Evolutionary conservation across 139 green algal species (phyloP).

Genomic region (Micromonas pusilla): DNA sequence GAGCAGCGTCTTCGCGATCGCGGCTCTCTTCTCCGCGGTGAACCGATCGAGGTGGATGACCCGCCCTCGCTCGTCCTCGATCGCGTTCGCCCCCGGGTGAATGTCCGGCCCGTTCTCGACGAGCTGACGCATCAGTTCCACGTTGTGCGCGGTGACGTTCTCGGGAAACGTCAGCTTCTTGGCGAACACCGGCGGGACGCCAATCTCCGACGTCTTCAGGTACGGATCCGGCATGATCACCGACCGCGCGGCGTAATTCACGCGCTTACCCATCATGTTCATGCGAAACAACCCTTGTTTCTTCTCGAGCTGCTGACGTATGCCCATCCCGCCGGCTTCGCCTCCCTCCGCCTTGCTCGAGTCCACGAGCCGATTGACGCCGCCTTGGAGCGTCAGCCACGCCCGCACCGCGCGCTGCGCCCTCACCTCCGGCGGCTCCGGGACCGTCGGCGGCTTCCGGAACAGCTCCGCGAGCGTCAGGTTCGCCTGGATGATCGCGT

Average conservation of each 20-base stretch:
- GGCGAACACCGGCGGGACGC: conserved; percentile 94
- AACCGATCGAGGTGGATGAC: conserved; percentile 55
- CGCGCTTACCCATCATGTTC: conserved; percentile 99
- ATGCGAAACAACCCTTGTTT: conserved; percentile 98
- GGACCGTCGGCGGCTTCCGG: conserved; percentile 13
- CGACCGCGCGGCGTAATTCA: conserved; percentile 92
- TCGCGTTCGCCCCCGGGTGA: conserved; percentile 80
- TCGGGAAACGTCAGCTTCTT: conserved; percentile 82
- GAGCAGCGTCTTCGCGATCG: conserved; percentile 74
- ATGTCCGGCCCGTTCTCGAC: conserved; percentile 67
- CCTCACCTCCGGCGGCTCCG: conserved; percentile 17
- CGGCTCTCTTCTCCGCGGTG: conserved; percentile 49
- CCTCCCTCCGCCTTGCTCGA: conserved; percentile 47
- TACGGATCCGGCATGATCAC: conserved; percentile 96
- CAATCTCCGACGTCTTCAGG: conserved; percentile 81
- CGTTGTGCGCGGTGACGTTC: conserved; percentile 83
- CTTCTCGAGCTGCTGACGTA: conserved; percentile 88
- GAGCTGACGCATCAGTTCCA: conserved; percentile 60
- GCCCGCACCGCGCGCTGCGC: conserved; percentile 35
- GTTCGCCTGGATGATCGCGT: conserved; percentile 65
- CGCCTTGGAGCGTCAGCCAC: conserved; percentile 80
- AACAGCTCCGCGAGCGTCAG: conserved; percentile 53
- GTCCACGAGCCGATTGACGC: conserved; percentile 80
- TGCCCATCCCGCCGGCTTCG: conserved; percentile 41
- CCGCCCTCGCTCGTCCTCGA: conserved; percentile 78